Percentiles rank a stretch among this genome's conserved stretches.
These are phyloP conservation scores for Paecilomyces fulvus DNA, from an alignment of 2,329 filamentous ascomycete genomes.

Conservation along the genomic window DNA sequence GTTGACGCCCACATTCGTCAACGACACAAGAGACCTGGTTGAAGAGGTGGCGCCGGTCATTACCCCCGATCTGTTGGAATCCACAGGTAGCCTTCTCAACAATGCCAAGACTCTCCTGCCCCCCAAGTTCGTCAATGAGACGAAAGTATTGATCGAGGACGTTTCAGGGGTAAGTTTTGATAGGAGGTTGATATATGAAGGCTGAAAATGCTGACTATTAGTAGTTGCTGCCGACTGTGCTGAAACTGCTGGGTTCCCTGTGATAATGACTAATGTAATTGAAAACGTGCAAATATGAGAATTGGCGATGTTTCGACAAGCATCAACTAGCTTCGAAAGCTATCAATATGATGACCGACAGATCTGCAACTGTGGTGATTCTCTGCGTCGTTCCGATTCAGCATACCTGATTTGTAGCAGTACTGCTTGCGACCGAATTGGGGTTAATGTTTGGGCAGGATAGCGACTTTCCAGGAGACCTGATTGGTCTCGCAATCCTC, in stretches of 20 bases:
- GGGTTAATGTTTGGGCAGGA: no score
- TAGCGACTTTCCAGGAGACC: no score
- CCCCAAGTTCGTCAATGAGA: conserved; percentile 23
- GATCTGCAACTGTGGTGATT: not conserved
- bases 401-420: not conserved
- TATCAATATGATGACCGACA: not conserved
- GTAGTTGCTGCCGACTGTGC: conserved; percentile 17
- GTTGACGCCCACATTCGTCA: conserved; percentile 16
- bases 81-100: conserved; percentile 14
- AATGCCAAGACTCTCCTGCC: conserved; percentile 24
- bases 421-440: not conserved
- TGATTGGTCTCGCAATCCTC: no score
- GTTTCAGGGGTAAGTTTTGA: conserved; percentile 18
- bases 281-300: not conserved
- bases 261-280: conserved; percentile 10
- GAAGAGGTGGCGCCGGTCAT: conserved; percentile 15
- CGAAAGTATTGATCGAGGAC: conserved; percentile 12
- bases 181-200: not conserved
- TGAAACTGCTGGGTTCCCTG: conserved; percentile 21
- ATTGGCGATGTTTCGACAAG: not conserved
- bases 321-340: not conserved
- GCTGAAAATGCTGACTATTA: not conserved
- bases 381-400: not conserved
- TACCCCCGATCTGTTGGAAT: conserved; percentile 15
- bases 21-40: conserved; percentile 16